A percentile compares a stretch with the other conserved stretches of the same genome.
Evolutionary conservation across 1,284 basidiomycete genomes (phyloP).

Genomic region (Pyrrhoderma lamaoense): DNA sequence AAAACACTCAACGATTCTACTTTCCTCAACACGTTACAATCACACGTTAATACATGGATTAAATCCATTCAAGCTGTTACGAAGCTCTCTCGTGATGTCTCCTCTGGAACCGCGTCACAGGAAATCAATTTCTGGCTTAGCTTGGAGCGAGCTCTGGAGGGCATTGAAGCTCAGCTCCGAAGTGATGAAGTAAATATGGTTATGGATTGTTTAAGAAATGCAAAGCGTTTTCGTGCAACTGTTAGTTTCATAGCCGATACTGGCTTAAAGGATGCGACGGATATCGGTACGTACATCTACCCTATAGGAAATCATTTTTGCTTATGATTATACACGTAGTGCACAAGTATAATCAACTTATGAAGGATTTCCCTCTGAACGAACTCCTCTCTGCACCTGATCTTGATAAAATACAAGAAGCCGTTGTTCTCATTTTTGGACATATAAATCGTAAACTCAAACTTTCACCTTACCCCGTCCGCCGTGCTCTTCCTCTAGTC

Average conservation of each 20-base stretch:
- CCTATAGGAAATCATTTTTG: background rate
- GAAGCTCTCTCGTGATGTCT: constrained; percentile 88
- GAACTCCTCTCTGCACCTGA: constrained; percentile 95
- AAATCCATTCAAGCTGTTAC: constrained; percentile 97
- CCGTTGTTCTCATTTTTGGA: constrained; percentile 80
- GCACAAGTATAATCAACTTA: constrained; percentile 95
- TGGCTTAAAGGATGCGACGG: constrained; percentile 87
- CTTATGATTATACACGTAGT: constrained; percentile 39
- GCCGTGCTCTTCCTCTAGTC: constrained; percentile 90
- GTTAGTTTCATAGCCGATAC: constrained; percentile 98
- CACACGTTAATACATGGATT: constrained; percentile 96
- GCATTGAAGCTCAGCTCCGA: constrained; percentile 85
- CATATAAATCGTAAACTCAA: constrained; percentile 96
- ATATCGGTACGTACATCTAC: constrained; percentile 51
- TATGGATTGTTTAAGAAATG: constrained; percentile 91
- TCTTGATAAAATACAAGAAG: constrained; percentile 89
- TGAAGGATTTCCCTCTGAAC: constrained; percentile 98
- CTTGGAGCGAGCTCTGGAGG: constrained; percentile 88
- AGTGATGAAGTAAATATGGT: constrained; percentile 93
- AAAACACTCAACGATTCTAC: constrained; percentile 77
- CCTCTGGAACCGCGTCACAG: constrained; percentile 92
- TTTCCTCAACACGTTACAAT: constrained; percentile 92
- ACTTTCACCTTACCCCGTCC: constrained; percentile 93
- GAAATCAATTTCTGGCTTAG: constrained; percentile 99
- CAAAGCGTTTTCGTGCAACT: constrained; percentile 95